Conservation (phyloP, 225 moss, liverwort and hornwort genomes). For the Bryoerythrophyllum caledonicum region DNA sequence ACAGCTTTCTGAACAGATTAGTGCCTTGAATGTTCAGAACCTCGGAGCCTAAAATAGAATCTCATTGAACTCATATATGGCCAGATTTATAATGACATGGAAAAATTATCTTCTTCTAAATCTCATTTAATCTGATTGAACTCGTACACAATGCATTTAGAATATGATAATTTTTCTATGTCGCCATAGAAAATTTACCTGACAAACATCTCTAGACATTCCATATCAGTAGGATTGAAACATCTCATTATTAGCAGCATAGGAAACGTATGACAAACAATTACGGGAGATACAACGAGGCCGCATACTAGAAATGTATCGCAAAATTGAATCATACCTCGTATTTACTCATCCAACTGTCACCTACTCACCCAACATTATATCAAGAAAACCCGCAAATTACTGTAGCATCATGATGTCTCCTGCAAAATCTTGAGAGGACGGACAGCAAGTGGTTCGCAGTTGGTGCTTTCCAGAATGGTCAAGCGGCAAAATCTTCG, state of each 20-base stretch:
- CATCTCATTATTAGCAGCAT: neutral
- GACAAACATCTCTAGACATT: neutral
- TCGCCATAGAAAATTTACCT: neutral
- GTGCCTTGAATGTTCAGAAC: neutral
- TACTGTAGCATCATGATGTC: constrained; percentile 1
- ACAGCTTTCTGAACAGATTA: neutral
- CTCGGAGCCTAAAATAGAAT: neutral
- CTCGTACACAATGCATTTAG: neutral
- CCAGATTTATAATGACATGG: too few relatives aligned
- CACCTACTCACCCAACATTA: neutral
- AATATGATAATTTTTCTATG: neutral
- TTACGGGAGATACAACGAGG: neutral
- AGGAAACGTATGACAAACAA: neutral
- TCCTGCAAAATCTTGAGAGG: constrained; percentile 9
- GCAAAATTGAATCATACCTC: constrained; percentile 3
- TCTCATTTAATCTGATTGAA: neutral
- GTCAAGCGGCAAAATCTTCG: constrained; percentile 5
- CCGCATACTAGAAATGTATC: neutral
- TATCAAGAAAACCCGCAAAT: neutral
- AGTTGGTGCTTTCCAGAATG: constrained; percentile 9
- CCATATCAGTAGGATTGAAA: neutral
- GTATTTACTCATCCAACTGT: neutral
- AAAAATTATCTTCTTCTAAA: too few relatives aligned
- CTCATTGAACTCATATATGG: neutral
- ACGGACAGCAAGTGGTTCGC: neutral